Base-by-base conservation (phyloP, 768 basidiomycete species). In the Clavulina sp. region DNA sequence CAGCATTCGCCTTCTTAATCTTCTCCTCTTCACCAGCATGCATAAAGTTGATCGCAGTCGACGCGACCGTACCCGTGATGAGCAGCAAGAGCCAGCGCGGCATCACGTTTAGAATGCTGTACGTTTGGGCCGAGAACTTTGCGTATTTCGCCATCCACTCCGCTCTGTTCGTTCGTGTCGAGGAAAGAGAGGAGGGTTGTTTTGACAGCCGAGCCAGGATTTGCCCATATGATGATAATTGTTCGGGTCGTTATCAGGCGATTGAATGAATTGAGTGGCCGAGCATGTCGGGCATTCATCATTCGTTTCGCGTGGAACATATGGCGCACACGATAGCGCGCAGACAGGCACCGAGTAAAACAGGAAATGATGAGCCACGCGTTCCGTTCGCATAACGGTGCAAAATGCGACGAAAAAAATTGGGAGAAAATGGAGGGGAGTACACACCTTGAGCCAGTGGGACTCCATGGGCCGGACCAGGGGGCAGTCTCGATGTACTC, bases 81-180 rank as follows among this genome's bases (percentile, higher is more conserved):
- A 84, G 58, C 60, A 84, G 71, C 60, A 87, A 64, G 23, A 81
- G 31, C 80, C 81, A 86, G 56, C 74, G 74, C n/a, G 86, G 86
- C 41, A 87, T 59, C 29, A 68, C 58, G 52, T 74, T 62, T 13
- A 73, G 56, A 54, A 69, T 52, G 58, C 73, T 65, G 68, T 86
- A 86, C 43, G 69, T 40, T 55, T 66, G 69, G 38, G 73, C 71
- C 50, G 77, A 56, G 16, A 59, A 63, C 28, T 69, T 57, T 0
- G 80, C 80, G 47, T 77, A 46, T 26, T 28, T 13, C 13, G 43
- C 43, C 13, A 46, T 9, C 13, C 13, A 13, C 24, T 24, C 43
- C 9, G 43, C 43, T 16, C 43, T 46, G 43, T 26, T 38, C 21
- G 13, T 38, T 38, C n/a, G n/a, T n/a, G n/a, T n/a, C n/a, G n/a